Conservation (phyloP, 129 eudicot species). For the Smallanthus sonchifolius region DNA sequence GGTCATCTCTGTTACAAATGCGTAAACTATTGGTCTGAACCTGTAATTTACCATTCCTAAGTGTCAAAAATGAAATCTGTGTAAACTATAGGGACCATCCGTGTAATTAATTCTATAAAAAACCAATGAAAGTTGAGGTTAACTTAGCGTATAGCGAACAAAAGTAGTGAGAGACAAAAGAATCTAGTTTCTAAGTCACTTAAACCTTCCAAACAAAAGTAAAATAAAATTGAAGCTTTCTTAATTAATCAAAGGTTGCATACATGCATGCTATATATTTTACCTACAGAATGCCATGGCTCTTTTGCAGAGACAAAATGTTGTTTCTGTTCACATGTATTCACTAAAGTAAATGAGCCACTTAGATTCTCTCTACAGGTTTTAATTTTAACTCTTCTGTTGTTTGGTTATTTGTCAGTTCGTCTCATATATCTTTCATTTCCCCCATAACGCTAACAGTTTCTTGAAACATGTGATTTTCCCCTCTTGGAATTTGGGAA, state of each 20-base stretch:
- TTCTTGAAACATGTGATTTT: conserved; percentile 28
- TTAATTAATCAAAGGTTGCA: background rate
- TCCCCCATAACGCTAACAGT: conserved; percentile 24
- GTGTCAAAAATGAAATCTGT: too few relatives aligned
- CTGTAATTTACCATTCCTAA: too few relatives aligned
- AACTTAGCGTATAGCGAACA: too few relatives aligned
- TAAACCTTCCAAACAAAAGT: too few relatives aligned
- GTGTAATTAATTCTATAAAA: too few relatives aligned
- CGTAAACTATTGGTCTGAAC: too few relatives aligned
- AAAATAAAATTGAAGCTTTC: too few relatives aligned
- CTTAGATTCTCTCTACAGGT: conserved; percentile 35
- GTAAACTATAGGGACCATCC: too few relatives aligned
- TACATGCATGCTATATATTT: background rate
- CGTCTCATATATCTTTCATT: conserved; percentile 20
- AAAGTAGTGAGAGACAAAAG: too few relatives aligned
- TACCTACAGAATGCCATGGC: background rate
- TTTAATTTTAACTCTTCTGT: conserved; percentile 18
- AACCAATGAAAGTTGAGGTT: too few relatives aligned
- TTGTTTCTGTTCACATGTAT: conserved; percentile 6
- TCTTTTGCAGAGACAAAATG: background rate
- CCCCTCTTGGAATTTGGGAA: conserved; percentile 31
- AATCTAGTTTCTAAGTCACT: too few relatives aligned
- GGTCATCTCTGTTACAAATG: too few relatives aligned
- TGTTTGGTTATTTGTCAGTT: conserved; percentile 18
- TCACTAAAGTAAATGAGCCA: conserved; percentile 30